Percentiles rank a stretch among this genome's conserved stretches.
Conservation (phyloP, 1,284 basidiomycete species). For the Cerioporus squamosus region DNA sequence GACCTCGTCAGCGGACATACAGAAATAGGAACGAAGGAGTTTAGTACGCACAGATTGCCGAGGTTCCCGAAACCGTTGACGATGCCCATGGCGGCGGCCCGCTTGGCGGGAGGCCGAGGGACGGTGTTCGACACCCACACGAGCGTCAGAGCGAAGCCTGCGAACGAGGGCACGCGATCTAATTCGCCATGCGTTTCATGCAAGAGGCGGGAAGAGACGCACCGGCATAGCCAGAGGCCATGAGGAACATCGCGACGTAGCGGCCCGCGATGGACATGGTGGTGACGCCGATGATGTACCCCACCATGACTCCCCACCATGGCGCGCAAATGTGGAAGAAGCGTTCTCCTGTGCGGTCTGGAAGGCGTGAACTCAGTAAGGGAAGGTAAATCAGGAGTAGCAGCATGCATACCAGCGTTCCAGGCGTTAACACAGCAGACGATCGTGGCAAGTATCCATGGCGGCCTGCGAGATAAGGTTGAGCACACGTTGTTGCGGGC, state of each 20-base stretch:
- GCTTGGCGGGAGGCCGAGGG: constrained; percentile 65
- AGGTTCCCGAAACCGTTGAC: constrained; percentile 47
- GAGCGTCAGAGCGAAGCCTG: constrained; percentile 61
- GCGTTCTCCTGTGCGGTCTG: constrained; percentile 65
- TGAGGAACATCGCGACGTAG: constrained; percentile 69
- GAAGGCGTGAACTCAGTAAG: not conserved
- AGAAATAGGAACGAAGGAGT: not conserved
- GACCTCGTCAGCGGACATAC: not conserved
- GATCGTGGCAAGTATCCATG: constrained; percentile 64
- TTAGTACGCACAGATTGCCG: constrained; percentile 42
- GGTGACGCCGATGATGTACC: constrained; percentile 62
- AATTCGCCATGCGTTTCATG: not conserved
- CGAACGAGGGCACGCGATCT: not conserved
- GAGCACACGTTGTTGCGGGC: not conserved
- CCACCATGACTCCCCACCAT: constrained; percentile 66
- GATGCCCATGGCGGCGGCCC: constrained; percentile 50
- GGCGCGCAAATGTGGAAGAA: constrained; percentile 68
- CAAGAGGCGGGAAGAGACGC: constrained; percentile 21
- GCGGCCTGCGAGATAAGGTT: constrained; percentile 47
- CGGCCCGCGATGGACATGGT: constrained; percentile 59
- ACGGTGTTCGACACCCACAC: constrained; percentile 69
- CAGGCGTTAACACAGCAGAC: constrained; percentile 64
- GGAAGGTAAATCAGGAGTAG: not conserved
- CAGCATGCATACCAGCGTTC: constrained; percentile 56
- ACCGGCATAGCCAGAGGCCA: constrained; percentile 62